These are phyloP conservation scores for Brettanomyces naardenensis DNA, from an alignment of 805 yeast genomes.

Conservation along the genomic window DNA sequence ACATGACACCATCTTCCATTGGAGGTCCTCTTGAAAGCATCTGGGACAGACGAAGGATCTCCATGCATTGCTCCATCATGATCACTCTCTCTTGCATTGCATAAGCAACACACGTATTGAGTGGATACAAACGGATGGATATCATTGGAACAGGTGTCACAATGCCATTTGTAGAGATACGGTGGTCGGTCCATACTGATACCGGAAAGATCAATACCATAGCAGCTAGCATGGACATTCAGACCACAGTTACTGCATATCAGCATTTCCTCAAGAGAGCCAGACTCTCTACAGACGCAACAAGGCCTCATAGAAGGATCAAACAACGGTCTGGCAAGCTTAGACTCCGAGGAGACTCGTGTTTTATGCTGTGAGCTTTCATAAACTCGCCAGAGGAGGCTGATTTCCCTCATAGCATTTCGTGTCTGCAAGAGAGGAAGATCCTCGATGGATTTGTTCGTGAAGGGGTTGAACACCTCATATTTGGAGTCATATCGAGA, in stretches of 20 bases:
- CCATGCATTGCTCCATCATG: conserved; percentile 38
- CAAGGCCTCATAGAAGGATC: conserved; percentile 33
- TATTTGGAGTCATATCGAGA: conserved; percentile 21
- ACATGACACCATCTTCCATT: conserved; percentile 75
- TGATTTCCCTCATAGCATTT: conserved; percentile 15
- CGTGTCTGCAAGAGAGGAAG: conserved; percentile 16
- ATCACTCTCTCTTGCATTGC: conserved; percentile 46
- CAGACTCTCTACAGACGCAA: conserved; percentile 44
- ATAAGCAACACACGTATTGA: conserved; percentile 57
- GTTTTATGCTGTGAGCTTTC: conserved; percentile 3
- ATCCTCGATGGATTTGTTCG: conserved; percentile 5
- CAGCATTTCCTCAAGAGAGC: conserved; percentile 31
- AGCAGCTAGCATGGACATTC: conserved; percentile 62
- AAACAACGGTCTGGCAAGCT: conserved; percentile 12
- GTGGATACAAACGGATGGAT: conserved; percentile 51
- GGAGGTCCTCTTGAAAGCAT: conserved; percentile 60
- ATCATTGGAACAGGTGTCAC: conserved; percentile 74
- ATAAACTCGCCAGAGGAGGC: conserved; percentile 14
- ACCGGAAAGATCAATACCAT: conserved; percentile 35
- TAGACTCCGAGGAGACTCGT: conserved; percentile 4
- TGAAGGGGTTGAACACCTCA: conserved; percentile 16
- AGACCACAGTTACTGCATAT: conserved; percentile 62
- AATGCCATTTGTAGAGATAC: conserved; percentile 50
- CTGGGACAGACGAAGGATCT: conserved; percentile 37
- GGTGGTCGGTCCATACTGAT: neutral